Evolutionary conservation across 73 alveolate species (phyloP), one percentile per base, ranked within the genome.

Genomic region (Diophrys sp.): DNA sequence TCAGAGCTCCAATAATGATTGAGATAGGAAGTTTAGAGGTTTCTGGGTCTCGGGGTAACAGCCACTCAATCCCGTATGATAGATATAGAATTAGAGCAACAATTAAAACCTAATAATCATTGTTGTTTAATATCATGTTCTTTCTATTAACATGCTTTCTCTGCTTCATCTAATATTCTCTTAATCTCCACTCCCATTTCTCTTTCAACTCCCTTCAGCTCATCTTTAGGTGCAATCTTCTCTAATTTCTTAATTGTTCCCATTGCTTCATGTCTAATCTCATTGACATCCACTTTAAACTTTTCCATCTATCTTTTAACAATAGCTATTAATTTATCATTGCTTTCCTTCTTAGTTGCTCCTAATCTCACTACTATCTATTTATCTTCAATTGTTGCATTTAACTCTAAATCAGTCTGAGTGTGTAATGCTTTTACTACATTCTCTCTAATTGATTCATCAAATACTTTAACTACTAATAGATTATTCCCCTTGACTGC

Each of bases 371-470:
- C 85, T 29, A 56, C 56, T 1, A 83, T 33, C 27, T 83, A 76
- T 29, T 75, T 75, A 23, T 86, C 91, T 68, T 83, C 87, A 28
- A 83, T 33, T 18, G 81, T 34, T 33, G 54, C 31, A 18, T 83
- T 57, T n/a, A 76, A 0, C 8, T 83, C 91, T 14, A 79, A 27
- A 53, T 83, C 91, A 31, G 67, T 23, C 23, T 76, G 54, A 14
- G 29, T 31, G 0, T 31, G 14, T 23, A 83, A 33, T 0, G 91
- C 86, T 29, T 76, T 76, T 68, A 83, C 14, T 1, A 83, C 91
- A 8, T 81, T 72, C 25, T 83, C 91, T 56, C 75, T 83, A 0
- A 83, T 66, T 8, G 75, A 32, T 26, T 75, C 82, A 77, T 83
- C 91, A 54, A 75, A 83, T 23, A 83, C 85, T 24, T 55, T 54